These are phyloP conservation scores for Talaromyces borbonicus DNA, from an alignment of 495 filamentous ascomycete genomes.

Conservation along the genomic window DNA sequence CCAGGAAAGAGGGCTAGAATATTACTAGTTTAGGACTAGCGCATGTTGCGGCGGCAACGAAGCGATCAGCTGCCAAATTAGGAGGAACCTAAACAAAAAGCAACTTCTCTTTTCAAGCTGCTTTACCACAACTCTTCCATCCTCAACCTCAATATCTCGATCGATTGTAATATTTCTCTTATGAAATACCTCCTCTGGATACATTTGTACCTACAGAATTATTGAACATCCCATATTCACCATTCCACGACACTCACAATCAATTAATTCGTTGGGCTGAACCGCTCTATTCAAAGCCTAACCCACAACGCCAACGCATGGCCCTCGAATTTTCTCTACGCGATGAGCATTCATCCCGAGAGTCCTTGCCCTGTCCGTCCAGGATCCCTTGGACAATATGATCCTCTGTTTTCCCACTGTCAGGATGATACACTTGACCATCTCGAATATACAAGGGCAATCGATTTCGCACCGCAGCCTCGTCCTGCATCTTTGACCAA, in stretches of 20 bases:
- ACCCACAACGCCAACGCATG: no score
- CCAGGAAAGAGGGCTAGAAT: not conserved
- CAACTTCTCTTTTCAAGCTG: not conserved
- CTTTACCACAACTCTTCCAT: no score
- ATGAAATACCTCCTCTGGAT: no score
- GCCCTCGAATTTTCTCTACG: not conserved
- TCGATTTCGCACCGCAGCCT: constrained; percentile 32
- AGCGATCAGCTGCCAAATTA: not conserved
- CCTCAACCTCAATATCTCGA: no score
- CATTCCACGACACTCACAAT: no score
- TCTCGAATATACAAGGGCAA: constrained; percentile 22
- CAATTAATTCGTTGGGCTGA: no score
- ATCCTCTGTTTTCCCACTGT: not conserved
- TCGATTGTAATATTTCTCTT: no score
- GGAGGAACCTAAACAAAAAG: not conserved
- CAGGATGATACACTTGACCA: constrained; percentile 9
- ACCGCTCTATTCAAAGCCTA: no score
- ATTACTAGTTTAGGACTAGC: not conserved
- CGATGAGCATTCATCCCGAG: not conserved
- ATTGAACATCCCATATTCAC: no score
- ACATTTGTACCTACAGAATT: no score
- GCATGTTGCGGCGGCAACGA: constrained; percentile 1
- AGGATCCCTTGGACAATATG: not conserved
- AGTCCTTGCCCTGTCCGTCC: constrained; percentile 3
- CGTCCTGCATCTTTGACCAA: constrained; percentile 18